Conservation (phyloP, 2,329 filamentous ascomycete genomes). For the Lachnellula hyalina region DNA sequence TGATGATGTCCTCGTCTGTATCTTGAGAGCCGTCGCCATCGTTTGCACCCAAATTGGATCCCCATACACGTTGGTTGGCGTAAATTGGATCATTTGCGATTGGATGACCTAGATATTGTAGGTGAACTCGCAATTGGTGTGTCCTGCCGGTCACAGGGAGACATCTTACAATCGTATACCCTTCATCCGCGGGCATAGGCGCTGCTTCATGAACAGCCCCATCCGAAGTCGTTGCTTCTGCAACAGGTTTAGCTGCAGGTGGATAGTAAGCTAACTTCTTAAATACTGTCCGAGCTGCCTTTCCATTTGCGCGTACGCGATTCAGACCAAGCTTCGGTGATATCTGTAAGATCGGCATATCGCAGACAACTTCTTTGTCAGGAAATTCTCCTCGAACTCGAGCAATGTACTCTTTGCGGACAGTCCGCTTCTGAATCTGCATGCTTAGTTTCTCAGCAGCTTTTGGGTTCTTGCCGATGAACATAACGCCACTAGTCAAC, state of each 20-base stretch:
- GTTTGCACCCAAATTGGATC: conserved; percentile 65
- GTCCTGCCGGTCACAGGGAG: conserved; percentile 89
- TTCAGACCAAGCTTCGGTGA: conserved; percentile 94
- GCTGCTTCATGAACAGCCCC: not conserved
- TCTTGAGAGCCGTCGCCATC: conserved; percentile 62
- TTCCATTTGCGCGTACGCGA: conserved; percentile 87
- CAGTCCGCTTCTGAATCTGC: conserved; percentile 73
- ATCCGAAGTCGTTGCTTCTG: conserved; percentile 36
- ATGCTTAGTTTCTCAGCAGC: conserved; percentile 71
- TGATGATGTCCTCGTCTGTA: conserved; percentile 85
- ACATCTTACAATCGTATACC: conserved; percentile 93
- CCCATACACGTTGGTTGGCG: conserved; percentile 89
- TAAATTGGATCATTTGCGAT: conserved; percentile 98
- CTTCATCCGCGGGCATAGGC: conserved; percentile 39
- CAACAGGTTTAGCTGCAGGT: conserved; percentile 33
- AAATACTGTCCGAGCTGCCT: conserved; percentile 85
- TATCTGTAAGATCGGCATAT: conserved; percentile 89
- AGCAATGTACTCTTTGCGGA: conserved; percentile 93
- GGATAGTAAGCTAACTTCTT: conserved; percentile 38
- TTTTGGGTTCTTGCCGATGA: conserved; percentile 80
- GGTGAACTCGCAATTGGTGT: conserved; percentile 89
- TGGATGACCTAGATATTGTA: conserved; percentile 90
- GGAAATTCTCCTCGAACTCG: conserved; percentile 89
- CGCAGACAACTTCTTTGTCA: conserved; percentile 83
- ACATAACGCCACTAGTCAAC: conserved; percentile 96